These are phyloP conservation scores for Penicillium paneum DNA, from an alignment of 2,329 filamentous ascomycete species.

Conservation along the genomic window DNA sequence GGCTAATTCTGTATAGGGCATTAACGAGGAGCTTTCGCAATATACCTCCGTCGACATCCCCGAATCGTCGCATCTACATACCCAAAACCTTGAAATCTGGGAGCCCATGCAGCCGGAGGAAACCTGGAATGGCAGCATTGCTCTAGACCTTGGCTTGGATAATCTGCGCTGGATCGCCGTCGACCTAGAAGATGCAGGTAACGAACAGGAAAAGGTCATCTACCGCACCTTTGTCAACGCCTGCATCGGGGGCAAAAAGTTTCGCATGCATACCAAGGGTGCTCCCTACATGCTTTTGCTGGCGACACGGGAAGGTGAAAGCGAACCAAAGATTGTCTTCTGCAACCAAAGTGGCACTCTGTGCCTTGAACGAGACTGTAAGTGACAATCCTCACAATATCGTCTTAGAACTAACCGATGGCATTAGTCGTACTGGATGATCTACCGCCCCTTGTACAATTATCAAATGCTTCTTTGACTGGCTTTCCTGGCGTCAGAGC, in stretches of 20 bases:
- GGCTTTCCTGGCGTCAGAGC: slow-evolving; percentile 16
- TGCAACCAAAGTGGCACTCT: slow-evolving; percentile 35
- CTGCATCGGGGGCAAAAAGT: slow-evolving; percentile 30
- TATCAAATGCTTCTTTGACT: slow-evolving; percentile 18
- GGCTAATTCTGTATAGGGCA: slow-evolving; percentile 16
- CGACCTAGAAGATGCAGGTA: slow-evolving; percentile 22
- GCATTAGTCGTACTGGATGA: slow-evolving; percentile 22
- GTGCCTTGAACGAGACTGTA: slow-evolving; percentile 30
- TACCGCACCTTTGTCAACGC: slow-evolving; percentile 34
- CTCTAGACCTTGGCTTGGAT: slow-evolving; percentile 18
- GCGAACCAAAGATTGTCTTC: slow-evolving; percentile 31
- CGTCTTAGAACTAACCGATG: background rate
- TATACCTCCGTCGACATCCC: slow-evolving; percentile 28
- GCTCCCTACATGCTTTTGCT: slow-evolving; percentile 35
- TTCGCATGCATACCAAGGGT: slow-evolving; percentile 30
- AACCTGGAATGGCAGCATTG: slow-evolving; percentile 10
- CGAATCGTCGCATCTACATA: slow-evolving; percentile 18
- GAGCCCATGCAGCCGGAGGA: slow-evolving; percentile 33
- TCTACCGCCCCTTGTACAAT: slow-evolving; percentile 18
- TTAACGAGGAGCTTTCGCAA: slow-evolving; percentile 29
- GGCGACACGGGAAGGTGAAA: slow-evolving; percentile 30
- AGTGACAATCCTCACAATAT: slow-evolving; percentile 1
- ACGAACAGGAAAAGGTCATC: slow-evolving; percentile 32
- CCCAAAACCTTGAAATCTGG: slow-evolving; percentile 30
- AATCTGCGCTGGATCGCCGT: slow-evolving; percentile 27